Base-by-base conservation (phyloP, 169 alveolate genomes). In the Miamiensis avidus region DNA sequence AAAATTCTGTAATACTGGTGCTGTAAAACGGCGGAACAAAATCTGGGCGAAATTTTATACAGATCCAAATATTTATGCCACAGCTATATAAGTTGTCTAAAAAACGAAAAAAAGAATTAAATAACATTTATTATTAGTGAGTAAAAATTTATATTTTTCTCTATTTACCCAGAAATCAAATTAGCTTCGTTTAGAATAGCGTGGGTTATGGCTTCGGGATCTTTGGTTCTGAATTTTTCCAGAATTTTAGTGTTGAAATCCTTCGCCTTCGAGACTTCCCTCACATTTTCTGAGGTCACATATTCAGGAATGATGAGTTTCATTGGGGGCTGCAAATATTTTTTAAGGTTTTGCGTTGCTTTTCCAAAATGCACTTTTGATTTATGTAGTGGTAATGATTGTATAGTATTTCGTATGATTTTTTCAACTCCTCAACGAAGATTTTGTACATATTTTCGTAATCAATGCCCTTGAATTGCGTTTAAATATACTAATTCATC, bases 281-380 rank as follows among this genome's bases (percentile, higher is more conserved):
- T 79, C 65, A 81, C 87, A 33, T 81, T 86, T 75, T 79, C 84
- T 27, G 34, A 34, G 25, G 90, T 86, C 0, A 86, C 84, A n/a
- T 86, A 86, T 81, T 86, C 90, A 31, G 90, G 90, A n/a, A 81
- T 84, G 29, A 86, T 86, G 28, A 86, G 75, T 75, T 86, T 86
- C 65, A 81, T 83, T 20, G 90, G 90, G 4, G 90, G 90, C 26
- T 86, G 64, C 49, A 86, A 65, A 72, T 86, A 86, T 72, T 86
- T 86, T 77, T 86, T 86, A 65, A 86, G 26, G 83, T 78, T 81
- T 86, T 86, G 49, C 81, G 74, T 73, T 86, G 29, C 30, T 86
- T 86, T 28, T 86, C 90, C 74, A 86, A 77, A 31, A 86, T 86
- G 31, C 90, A 86, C 75, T 81, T 86, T 29, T 82, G 69, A 64